Evolutionary conservation across 148 eudicot species (phyloP).

Genomic region (Rhododendron ferrugineum): DNA sequence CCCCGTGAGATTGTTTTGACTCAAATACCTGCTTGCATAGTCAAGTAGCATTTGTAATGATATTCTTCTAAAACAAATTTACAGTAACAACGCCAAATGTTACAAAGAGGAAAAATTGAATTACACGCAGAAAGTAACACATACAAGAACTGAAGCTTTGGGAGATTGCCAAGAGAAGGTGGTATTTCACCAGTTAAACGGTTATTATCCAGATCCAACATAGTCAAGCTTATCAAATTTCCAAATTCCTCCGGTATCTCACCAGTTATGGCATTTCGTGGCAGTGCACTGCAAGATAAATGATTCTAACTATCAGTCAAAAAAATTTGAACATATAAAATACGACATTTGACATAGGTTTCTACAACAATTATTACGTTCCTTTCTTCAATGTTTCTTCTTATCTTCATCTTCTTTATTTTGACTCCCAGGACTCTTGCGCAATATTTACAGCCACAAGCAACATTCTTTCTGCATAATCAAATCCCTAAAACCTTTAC

Average conservation of each 20-base stretch:
- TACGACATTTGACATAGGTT: background rate
- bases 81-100: background rate
- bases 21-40: slow-evolving; percentile 54
- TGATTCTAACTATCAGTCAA: slow-evolving; percentile 1
- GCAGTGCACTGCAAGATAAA: slow-evolving; percentile 50
- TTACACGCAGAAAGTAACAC: slow-evolving; percentile 27
- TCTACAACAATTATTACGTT: background rate
- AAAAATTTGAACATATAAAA: background rate
- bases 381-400: background rate
- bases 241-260: slow-evolving; percentile 67
- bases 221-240: slow-evolving; percentile 61
- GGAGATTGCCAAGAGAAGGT: slow-evolving; percentile 70
- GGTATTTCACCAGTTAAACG: slow-evolving; percentile 77
- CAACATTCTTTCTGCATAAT: background rate
- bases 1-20: slow-evolving; percentile 72
- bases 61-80: slow-evolving; percentile 1
- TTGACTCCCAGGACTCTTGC: background rate
- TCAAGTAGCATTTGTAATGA: slow-evolving; percentile 1
- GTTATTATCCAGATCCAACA: slow-evolving; percentile 70
- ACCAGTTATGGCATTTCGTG: slow-evolving; percentile 75
- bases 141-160: slow-evolving; percentile 73
- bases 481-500: background rate
- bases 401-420: background rate
- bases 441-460: background rate
- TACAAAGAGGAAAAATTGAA: background rate